Evolutionary conservation across 2,329 filamentous ascomycete genomes (phyloP), one percentile per base, ranked within the genome.

Genomic region (Fusarium oxysporum): DNA sequence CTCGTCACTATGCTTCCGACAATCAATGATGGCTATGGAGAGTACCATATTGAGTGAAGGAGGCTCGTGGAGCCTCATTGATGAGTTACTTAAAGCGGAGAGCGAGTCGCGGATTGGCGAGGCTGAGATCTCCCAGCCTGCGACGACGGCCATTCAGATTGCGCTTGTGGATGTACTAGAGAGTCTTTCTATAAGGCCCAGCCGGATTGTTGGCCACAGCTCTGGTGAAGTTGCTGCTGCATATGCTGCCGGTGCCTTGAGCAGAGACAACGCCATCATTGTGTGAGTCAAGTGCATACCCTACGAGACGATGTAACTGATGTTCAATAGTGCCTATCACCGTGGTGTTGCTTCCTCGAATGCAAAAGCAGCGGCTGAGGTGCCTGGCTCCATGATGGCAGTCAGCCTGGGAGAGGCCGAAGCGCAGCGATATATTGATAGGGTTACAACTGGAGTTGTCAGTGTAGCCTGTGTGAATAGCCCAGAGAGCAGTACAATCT

Each of bases 361-460:
- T 4, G 60, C 54, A 6, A 63, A 63, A 21, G 12, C 23, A 43
- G 23, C n/a, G 19, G 35, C 60, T 12, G 19, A 11, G 13, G 54
- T 63, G 16, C 60, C 54, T 8, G 60, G 60, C 2, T 63, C 41
- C 1, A 63, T 63, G 60, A 60, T 63, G 60, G 60, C 60, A n/a
- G 54, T 60, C 3, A 28, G 14, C 25, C 60, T 63, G 11, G 60
- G 43, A 14, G 60, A 61, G 14, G 23, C 35, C 7, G 43, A 63
- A 23, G 60, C 41, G 6, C 60, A 63, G 54, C 17, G 17, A 41
- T 63, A 63, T 16, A 50, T 63, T 13, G 43, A 60, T 9, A 47
- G 19, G 16, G 19, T 60, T 1, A 63, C 60, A 8, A 30, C 12
- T 23, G 60, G 60, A 14, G 41, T 30, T 6, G 21, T 60, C 19